Percentiles rank a stretch among this genome's conserved stretches.
These are phyloP conservation scores for Tulasnella calospora DNA, from an alignment of 768 basidiomycete genomes.

Conservation along the genomic window DNA sequence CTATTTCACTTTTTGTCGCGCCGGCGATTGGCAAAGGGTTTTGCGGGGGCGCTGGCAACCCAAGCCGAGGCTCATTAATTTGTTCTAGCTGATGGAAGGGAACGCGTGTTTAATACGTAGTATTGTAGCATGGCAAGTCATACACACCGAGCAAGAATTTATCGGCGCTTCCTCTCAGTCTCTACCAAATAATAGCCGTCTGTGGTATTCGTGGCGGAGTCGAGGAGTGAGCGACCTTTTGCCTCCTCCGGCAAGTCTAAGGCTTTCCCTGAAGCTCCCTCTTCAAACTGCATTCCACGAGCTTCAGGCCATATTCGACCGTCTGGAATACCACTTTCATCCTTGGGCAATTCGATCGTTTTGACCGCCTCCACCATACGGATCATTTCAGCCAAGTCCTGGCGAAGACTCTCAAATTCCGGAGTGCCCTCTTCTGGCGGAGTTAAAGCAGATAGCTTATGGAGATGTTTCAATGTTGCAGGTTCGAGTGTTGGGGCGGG, in stretches of 20 bases:
- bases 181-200: constrained; percentile 57
- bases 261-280: constrained; percentile 24
- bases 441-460: constrained; percentile 66
- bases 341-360: constrained; percentile 43
- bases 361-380: constrained; percentile 78
- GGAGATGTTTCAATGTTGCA: constrained; percentile 55
- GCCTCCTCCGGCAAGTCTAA: constrained; percentile 28
- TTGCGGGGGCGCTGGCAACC: not conserved
- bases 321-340: constrained; percentile 37
- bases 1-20: not conserved
- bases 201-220: constrained; percentile 47
- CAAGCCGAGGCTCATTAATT: not conserved
- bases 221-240: constrained; percentile 47
- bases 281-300: constrained; percentile 35
- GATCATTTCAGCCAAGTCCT: constrained; percentile 65
- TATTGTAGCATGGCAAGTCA: not conserved
- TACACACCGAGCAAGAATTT: not conserved
- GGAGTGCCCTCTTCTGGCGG: constrained; percentile 57
- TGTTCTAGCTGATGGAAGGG: not conserved
- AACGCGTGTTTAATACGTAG: not conserved
- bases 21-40: not conserved
- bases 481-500: constrained; percentile 59
- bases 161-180: constrained; percentile 3
- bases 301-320: constrained; percentile 45
- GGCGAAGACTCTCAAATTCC: constrained; percentile 49